Evolutionary conservation across 2,329 filamentous ascomycete genomes (phyloP).

Genomic region (Diaporthe velutina): DNA sequence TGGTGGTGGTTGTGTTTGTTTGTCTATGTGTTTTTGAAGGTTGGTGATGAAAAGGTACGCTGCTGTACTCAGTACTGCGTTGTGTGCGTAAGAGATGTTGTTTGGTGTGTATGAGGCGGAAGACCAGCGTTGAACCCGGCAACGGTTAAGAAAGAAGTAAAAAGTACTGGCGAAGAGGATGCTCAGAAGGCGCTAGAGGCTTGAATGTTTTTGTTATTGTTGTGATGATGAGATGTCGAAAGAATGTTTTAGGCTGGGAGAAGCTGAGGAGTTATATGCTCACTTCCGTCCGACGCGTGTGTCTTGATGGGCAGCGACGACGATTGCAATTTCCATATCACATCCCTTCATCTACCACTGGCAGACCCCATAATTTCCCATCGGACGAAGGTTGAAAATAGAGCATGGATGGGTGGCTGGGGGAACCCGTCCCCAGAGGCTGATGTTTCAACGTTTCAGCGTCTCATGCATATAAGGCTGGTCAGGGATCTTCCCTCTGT

Average conservation of each 20-base stretch:
- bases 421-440: constrained; percentile 20
- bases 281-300: constrained; percentile 10
- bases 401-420: constrained; percentile 20
- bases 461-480: constrained; percentile 26
- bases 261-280: constrained; percentile 12
- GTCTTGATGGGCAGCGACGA: background rate
- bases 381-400: constrained; percentile 28
- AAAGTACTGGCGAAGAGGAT: background rate
- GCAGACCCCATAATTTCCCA: constrained; percentile 18
- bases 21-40: background rate
- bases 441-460: constrained; percentile 31
- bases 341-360: constrained; percentile 18
- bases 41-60: background rate
- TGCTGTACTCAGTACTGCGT: constrained; percentile 14
- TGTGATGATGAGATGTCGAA: constrained; percentile 8
- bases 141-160: constrained; percentile 6
- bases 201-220: constrained; percentile 19
- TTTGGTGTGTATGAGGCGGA: background rate
- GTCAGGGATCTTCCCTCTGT: constrained; percentile 31
- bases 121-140: constrained; percentile 33
- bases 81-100: background rate
- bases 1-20: background rate
- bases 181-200: background rate
- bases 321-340: constrained; percentile 19
- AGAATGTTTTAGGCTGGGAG: background rate